Percentiles rank a stretch among this genome's conserved stretches.
These are phyloP conservation scores for Suillus paluster DNA, from an alignment of 768 basidiomycete genomes.

Conservation along the genomic window DNA sequence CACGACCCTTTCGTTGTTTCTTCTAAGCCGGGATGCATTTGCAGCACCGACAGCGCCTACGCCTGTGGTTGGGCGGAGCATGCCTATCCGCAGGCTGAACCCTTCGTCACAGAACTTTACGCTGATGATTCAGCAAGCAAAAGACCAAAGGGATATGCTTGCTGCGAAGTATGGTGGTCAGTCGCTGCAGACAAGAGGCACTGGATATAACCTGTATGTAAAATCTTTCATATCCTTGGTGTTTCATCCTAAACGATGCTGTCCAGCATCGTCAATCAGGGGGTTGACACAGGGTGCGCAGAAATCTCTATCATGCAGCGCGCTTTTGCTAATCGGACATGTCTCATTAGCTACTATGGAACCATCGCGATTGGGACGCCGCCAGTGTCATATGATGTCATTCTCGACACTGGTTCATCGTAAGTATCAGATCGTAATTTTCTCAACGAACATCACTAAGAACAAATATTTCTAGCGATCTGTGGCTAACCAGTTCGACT, in stretches of 20 bases:
- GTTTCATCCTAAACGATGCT: background rate
- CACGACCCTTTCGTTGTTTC: background rate
- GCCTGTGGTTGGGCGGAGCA: background rate
- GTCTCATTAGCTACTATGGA: slow-evolving; percentile 25
- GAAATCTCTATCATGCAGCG: background rate
- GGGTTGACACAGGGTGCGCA: slow-evolving; percentile 60
- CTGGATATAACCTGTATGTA: slow-evolving; percentile 53
- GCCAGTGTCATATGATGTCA: slow-evolving; percentile 44
- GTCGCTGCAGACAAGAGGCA: slow-evolving; percentile 37
- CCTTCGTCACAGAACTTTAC: slow-evolving; percentile 5
- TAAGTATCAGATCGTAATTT: slow-evolving; percentile 6
- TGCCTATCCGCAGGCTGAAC: slow-evolving; percentile 2
- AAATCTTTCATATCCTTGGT: background rate
- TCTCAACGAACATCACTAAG: background rate
- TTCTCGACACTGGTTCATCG: slow-evolving; percentile 50
- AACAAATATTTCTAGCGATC: slow-evolving; percentile 36
- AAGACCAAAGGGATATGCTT: slow-evolving; percentile 43
- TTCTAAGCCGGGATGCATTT: background rate
- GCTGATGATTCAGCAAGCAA: slow-evolving; percentile 35
- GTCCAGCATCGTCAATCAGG: slow-evolving; percentile 60
- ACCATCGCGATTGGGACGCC: slow-evolving; percentile 44
- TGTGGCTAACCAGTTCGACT: slow-evolving; percentile 46
- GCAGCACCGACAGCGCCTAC: background rate
- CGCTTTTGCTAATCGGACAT: background rate
- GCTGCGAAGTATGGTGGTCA: slow-evolving; percentile 47